Evolutionary conservation across 495 filamentous ascomycete genomes (phyloP).

Genomic region (Lasiosphaeria ovina): DNA sequence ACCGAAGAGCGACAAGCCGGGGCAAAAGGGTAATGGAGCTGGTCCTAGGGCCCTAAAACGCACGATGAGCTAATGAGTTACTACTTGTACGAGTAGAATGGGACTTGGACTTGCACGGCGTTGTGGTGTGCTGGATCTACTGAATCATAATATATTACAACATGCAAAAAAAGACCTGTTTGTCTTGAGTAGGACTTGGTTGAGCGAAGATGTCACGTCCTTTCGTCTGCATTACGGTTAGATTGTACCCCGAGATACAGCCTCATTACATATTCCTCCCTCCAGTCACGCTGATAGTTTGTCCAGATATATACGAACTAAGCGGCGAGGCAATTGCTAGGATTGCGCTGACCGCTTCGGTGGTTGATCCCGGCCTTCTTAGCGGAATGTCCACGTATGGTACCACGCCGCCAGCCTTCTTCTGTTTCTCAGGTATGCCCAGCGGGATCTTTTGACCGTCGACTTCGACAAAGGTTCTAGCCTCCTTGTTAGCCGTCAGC

Average conservation of each 20-base stretch:
- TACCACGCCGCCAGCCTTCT: slow-evolving; percentile 29
- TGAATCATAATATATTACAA: slow-evolving; percentile 2
- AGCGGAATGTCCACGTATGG: slow-evolving; percentile 70
- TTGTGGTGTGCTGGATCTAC: slow-evolving; percentile 13
- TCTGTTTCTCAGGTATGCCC: slow-evolving; percentile 62
- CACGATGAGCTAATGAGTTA: slow-evolving; percentile 4
- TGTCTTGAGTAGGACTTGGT: background rate
- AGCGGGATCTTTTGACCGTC: slow-evolving; percentile 75
- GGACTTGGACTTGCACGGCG: slow-evolving; percentile 17
- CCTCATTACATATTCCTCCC: slow-evolving; percentile 70
- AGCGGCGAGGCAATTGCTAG: slow-evolving; percentile 76
- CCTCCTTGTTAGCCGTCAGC: slow-evolving; percentile 76
- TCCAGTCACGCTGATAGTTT: slow-evolving; percentile 82
- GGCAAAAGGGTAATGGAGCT: background rate
- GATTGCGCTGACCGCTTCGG: slow-evolving; percentile 76
- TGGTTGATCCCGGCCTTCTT: slow-evolving; percentile 68
- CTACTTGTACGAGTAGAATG: slow-evolving; percentile 12
- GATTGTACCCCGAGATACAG: no score
- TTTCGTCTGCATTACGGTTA: no score
- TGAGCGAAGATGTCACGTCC: no score
- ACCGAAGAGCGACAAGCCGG: background rate
- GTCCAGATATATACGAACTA: slow-evolving; percentile 78
- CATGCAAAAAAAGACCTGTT: background rate
- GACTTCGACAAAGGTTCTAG: slow-evolving; percentile 71
- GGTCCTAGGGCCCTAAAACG: background rate